Percentiles rank a stretch among this genome's conserved stretches.
Conservation (phyloP, 116 monocot genomes). For the Phalaenopsis hybrid region DNA sequence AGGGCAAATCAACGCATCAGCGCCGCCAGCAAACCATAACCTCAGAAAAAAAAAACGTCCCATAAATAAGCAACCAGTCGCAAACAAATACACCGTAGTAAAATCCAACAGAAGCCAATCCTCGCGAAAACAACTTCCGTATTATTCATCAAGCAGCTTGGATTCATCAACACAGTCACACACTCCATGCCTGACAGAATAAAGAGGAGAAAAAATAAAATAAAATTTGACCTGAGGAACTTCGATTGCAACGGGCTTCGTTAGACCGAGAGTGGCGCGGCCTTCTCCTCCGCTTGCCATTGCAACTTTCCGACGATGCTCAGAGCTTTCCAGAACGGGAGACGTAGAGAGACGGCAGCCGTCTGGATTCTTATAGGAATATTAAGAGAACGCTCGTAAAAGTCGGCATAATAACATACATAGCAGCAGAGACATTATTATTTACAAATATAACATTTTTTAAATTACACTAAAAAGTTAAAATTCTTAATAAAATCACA, state of each 20-base stretch:
- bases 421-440: too few species aligned
- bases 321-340: neutral
- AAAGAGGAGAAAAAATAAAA: neutral
- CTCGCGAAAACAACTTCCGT: neutral
- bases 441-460: too few species aligned
- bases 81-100: neutral
- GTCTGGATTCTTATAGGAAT: too few species aligned
- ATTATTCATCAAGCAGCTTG: conserved; percentile 19
- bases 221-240: conserved; percentile 49
- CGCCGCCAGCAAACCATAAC: neutral
- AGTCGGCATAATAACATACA: too few species aligned
- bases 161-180: neutral
- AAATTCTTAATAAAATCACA: too few species aligned
- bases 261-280: conserved; percentile 67
- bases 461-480: too few species aligned
- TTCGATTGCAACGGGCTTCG: conserved; percentile 51
- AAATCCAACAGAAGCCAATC: neutral
- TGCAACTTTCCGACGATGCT: neutral
- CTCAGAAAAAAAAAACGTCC: neutral
- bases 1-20: neutral
- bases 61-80: neutral
- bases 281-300: conserved; percentile 19
- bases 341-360: too few species aligned
- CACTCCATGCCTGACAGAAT: neutral
- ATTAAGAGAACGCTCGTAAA: too few species aligned